Percentiles rank a stretch among this genome's conserved stretches.
phyloP scores from a whole-genome alignment of 768 basidiomycete species.

The Trametopsis cervina region DNA sequence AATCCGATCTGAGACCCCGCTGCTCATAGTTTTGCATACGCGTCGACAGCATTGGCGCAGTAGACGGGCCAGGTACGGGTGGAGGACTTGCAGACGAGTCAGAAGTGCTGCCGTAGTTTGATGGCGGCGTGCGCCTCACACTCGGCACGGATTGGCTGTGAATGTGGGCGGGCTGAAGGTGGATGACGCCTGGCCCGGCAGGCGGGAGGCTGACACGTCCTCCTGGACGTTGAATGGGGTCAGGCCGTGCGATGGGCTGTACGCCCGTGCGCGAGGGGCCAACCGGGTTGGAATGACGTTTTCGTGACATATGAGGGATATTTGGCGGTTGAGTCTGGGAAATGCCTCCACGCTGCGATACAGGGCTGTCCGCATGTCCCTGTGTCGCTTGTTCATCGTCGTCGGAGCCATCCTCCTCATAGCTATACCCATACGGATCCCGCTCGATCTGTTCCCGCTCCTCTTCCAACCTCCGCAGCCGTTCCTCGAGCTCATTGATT shows the following conservation, averaged over 20 bases:
- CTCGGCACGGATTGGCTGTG: slow-evolving; percentile 8
- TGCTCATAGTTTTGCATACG: slow-evolving; percentile 53
- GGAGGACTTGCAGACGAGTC: slow-evolving; percentile 16
- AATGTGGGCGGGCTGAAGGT: slow-evolving; percentile 18
- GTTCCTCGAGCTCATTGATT: slow-evolving; percentile 63
- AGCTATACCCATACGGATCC: slow-evolving; percentile 23
- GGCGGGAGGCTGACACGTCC: slow-evolving; percentile 9
- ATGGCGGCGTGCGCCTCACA: slow-evolving; percentile 1
- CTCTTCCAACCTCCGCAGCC: slow-evolving; percentile 49
- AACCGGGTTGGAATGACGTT: slow-evolving; percentile 14
- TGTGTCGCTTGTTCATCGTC: slow-evolving; percentile 12
- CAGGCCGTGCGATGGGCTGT: slow-evolving; percentile 7
- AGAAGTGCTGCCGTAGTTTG: slow-evolving; percentile 10
- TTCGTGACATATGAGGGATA: slow-evolving; percentile 5
- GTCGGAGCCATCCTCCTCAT: slow-evolving; percentile 4
- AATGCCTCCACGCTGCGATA: background rate
- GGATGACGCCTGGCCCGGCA: slow-evolving; percentile 20
- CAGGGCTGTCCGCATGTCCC: slow-evolving; percentile 10
- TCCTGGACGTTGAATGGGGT: slow-evolving; percentile 14
- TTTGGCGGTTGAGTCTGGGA: slow-evolving; percentile 2
- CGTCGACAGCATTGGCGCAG: slow-evolving; percentile 39
- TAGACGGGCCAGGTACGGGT: slow-evolving; percentile 8
- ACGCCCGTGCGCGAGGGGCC: slow-evolving; percentile 16
- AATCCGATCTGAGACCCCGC: slow-evolving; percentile 19
- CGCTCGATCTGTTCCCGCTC: slow-evolving; percentile 47